Evolutionary conservation across 306 rosid species (phyloP), one percentile per base, ranked within the genome.

Genomic region (Cucumis hystrix): DNA sequence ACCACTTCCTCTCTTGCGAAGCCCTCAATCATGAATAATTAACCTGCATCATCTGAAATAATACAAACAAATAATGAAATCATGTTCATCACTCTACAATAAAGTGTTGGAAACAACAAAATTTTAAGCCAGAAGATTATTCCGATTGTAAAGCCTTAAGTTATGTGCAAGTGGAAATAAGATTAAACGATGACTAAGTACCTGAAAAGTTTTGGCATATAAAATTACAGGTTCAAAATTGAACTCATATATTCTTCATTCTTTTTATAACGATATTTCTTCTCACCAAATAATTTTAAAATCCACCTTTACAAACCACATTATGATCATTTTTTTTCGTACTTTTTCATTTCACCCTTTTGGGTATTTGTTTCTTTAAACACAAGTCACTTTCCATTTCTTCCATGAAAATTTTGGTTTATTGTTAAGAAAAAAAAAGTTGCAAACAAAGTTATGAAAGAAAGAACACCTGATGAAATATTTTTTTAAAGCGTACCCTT

Each of bases 21-120:
- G 93, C 83, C 91, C 89, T 81, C 82, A 72, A 86, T 84, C 83
- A 52, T 30, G 77, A 73, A 73, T 73, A 73, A 73, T 54, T 28
- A 73, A 51, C 84, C 91, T 83, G 88, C 96, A 83, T 87, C 88
- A 80, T 90, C 97, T 94, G 95, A 76, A 77, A 54, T 81, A 77
- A 35, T 25, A 17, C 13, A 55, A 57, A 39, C 21, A 59, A 76
- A 76, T 76, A 39, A 76, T 9, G 28, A 57, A 43, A 76, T 13
- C 66, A 10, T 30, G 58, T 72, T 72, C 62, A 16, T 51, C 18
- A 15, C 47, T 28, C 40, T 7, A 47, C 40, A 45, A 70, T 8
- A 41, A 43, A 35, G 45, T 40, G 76, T 45, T 59, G 1, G 40
- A 70, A 70, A 69, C 10, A 69, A 69, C 20, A 70, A 28, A 43